Percentiles rank a stretch among this genome's conserved stretches.
phyloP scores from a whole-genome alignment of 805 yeast species.

The Nakazawaea ambrosiae region DNA sequence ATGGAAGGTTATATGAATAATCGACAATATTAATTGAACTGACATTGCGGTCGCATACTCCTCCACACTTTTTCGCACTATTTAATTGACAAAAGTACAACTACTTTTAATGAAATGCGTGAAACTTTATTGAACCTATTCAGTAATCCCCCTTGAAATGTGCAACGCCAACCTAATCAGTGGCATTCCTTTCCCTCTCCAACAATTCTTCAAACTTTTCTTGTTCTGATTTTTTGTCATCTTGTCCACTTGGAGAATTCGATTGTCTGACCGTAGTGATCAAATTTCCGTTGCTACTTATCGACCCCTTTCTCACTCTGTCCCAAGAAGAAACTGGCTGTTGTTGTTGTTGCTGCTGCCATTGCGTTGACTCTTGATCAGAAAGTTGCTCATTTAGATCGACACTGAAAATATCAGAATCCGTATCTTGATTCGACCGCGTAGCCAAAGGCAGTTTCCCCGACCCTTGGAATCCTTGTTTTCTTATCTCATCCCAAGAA shows the following conservation, averaged over 20 bases:
- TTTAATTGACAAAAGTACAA: too few relatives aligned
- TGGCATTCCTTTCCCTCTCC: conserved; percentile 8
- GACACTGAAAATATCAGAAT: conserved; percentile 2
- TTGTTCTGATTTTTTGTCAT: conserved; percentile 2
- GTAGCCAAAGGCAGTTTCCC: background rate
- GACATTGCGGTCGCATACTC: too few relatives aligned
- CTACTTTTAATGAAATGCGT: too few relatives aligned
- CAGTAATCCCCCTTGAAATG: too few relatives aligned
- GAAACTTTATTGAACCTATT: too few relatives aligned
- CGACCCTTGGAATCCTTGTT: background rate
- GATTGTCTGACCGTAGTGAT: background rate
- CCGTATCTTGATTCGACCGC: background rate
- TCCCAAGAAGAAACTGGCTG: conserved; percentile 6
- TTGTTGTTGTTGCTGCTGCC: background rate
- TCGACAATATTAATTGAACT: too few relatives aligned
- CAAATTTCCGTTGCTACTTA: conserved; percentile 6
- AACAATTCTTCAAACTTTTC: conserved; percentile 8
- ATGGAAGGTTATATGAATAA: too few relatives aligned
- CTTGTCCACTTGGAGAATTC: background rate
- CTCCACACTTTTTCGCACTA: too few relatives aligned
- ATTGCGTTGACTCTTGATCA: background rate
- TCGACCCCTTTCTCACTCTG: conserved; percentile 3
- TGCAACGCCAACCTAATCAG: too few relatives aligned
- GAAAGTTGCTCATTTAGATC: background rate
- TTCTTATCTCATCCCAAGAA: background rate